These are phyloP conservation scores for Niveomyces coronatus DNA, from an alignment of 2,329 filamentous ascomycete species.

Conservation along the genomic window DNA sequence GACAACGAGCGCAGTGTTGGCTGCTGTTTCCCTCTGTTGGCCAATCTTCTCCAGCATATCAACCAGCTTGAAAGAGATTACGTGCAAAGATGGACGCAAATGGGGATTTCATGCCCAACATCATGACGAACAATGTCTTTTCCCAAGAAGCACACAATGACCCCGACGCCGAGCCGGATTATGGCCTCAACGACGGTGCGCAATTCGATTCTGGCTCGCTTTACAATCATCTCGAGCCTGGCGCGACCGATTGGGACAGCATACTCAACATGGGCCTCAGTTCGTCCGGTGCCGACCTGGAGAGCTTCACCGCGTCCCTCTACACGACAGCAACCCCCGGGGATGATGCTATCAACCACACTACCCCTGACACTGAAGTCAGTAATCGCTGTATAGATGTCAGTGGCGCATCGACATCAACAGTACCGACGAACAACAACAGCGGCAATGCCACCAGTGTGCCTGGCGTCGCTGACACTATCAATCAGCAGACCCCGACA, in stretches of 20 bases:
- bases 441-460: neutral
- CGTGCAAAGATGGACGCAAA: no score
- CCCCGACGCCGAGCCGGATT: no score
- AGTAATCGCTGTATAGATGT: neutral
- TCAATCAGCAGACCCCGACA: neutral
- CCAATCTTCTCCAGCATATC: no score
- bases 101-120: no score
- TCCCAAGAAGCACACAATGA: no score
- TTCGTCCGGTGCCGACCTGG: neutral
- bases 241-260: neutral
- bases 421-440: neutral
- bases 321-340: neutral
- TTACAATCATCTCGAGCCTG: neutral
- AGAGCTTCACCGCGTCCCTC: neutral
- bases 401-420: neutral
- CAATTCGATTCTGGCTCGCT: no score
- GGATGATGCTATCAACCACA: neutral
- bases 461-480: neutral
- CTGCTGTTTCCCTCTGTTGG: no score
- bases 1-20: no score
- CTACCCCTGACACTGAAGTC: conserved; percentile 1
- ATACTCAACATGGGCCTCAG: neutral
- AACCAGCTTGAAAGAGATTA: no score
- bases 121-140: no score
- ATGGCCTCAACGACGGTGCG: no score